A percentile compares a stretch with the other conserved stretches of the same genome.
phyloP scores from a whole-genome alignment of 495 filamentous ascomycete genomes.

The Pseudevernia furfuracea region DNA sequence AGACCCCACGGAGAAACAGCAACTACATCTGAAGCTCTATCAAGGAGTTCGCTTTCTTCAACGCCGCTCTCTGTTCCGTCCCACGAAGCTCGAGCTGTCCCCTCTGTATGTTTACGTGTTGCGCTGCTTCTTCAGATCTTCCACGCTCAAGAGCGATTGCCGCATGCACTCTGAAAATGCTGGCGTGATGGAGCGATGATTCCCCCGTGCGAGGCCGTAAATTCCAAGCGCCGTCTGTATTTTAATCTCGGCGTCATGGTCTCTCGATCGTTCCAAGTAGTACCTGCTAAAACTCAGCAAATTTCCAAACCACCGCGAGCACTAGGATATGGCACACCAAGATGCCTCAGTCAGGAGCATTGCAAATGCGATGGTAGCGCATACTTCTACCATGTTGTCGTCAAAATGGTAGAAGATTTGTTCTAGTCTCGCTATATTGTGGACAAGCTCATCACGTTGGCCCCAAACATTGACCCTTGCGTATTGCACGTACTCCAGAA shows the following conservation, averaged over 20 bases:
- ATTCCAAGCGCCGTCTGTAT: neutral
- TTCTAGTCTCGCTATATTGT: neutral
- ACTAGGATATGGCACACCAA: neutral
- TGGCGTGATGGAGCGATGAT: slow-evolving; percentile 3
- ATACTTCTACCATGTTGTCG: neutral
- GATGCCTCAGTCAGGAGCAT: slow-evolving; percentile 5
- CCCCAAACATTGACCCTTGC: slow-evolving; percentile 1
- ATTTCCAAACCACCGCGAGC: neutral
- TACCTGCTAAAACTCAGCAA: slow-evolving; percentile 4
- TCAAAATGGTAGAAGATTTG: neutral
- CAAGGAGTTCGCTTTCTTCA: slow-evolving; percentile 3
- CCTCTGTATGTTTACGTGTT: neutral
- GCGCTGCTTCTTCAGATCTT: neutral
- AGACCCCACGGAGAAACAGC: slow-evolving; percentile 2
- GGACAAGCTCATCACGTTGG: slow-evolving; percentile 6
- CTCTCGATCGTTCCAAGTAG: neutral
- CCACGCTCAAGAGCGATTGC: slow-evolving; percentile 4
- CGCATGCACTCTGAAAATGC: slow-evolving; percentile 4
- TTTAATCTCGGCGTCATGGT: neutral
- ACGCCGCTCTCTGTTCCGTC: neutral
- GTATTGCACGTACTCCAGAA: neutral
- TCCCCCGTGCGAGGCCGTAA: neutral
- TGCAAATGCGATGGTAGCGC: neutral
- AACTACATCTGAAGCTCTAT: slow-evolving; percentile 2
- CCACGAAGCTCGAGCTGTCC: neutral